These are phyloP conservation scores for Multifurca ochricompacta DNA, from an alignment of 768 basidiomycete species.

Conservation along the genomic window DNA sequence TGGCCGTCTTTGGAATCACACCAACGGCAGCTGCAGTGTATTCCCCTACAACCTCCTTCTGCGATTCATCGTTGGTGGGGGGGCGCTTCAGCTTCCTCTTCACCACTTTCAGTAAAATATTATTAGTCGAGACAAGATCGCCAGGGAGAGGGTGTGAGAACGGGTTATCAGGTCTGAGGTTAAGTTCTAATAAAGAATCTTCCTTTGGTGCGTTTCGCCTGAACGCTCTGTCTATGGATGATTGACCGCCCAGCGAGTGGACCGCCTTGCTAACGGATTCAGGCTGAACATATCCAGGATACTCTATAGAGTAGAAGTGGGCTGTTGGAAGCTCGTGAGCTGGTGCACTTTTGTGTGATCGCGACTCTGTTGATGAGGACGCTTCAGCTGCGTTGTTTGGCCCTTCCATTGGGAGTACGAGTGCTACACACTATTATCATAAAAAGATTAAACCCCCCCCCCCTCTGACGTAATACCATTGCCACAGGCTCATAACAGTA, in stretches of 20 bases:
- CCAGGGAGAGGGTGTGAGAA: conserved; percentile 83
- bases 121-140: conserved; percentile 66
- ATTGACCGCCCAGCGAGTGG: conserved; percentile 59
- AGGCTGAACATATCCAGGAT: conserved; percentile 74
- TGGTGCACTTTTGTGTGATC: conserved; percentile 28
- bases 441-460: no score
- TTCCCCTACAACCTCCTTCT: conserved; percentile 43
- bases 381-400: not conserved
- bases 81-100: conserved; percentile 53
- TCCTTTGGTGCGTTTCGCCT: conserved; percentile 54
- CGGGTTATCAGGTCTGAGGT: conserved; percentile 62
- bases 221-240: conserved; percentile 69
- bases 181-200: conserved; percentile 67
- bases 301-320: conserved; percentile 77
- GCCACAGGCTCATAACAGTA: no score
- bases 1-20: conserved; percentile 67
- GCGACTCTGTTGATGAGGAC: not conserved
- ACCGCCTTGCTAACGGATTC: conserved; percentile 57
- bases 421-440: no score
- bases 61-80: conserved; percentile 17
- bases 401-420: not conserved
- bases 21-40: conserved; percentile 72
- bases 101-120: conserved; percentile 79
- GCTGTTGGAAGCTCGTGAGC: conserved; percentile 44
- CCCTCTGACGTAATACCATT: no score